Percentiles rank a stretch among this genome's conserved stretches.
These are phyloP conservation scores for Vigna nakashimae DNA, from an alignment of 306 rosid genomes.

Conservation along the genomic window DNA sequence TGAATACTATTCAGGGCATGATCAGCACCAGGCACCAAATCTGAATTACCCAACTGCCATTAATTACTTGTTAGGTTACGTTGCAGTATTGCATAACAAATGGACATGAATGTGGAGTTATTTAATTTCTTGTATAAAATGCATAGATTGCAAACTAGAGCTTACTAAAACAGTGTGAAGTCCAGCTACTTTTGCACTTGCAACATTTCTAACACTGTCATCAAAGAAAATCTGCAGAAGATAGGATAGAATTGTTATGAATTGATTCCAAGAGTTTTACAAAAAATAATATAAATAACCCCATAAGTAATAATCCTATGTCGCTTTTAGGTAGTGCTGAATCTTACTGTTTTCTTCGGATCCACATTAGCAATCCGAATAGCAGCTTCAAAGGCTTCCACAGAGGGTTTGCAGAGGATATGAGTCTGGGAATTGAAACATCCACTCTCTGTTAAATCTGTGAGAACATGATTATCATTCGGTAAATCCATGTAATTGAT, in stretches of 20 bases:
- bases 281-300: not conserved
- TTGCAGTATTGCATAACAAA: conserved; percentile 30
- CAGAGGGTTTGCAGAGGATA: conserved; percentile 80
- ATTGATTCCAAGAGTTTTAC: conserved; percentile 27
- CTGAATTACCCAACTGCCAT: conserved; percentile 80
- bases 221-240: conserved; percentile 80
- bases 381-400: conserved; percentile 75
- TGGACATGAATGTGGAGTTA: not conserved
- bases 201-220: conserved; percentile 81
- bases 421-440: conserved; percentile 37
- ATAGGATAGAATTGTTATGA: conserved; percentile 25
- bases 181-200: conserved; percentile 79
- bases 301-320: not conserved
- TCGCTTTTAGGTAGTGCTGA: not conserved
- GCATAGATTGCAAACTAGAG: conserved; percentile 31
- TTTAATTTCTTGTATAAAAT: conserved; percentile 9
- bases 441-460: conserved; percentile 16
- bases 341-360: conserved; percentile 70
- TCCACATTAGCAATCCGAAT: conserved; percentile 66
- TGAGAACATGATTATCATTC: conserved; percentile 5
- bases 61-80: conserved; percentile 12
- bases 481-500: conserved; percentile 4
- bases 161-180: conserved; percentile 85
- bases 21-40: conserved; percentile 77
- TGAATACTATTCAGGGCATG: conserved; percentile 81